Evolutionary conservation across 768 basidiomycete genomes (phyloP).

Genomic region (Mycena rosella): DNA sequence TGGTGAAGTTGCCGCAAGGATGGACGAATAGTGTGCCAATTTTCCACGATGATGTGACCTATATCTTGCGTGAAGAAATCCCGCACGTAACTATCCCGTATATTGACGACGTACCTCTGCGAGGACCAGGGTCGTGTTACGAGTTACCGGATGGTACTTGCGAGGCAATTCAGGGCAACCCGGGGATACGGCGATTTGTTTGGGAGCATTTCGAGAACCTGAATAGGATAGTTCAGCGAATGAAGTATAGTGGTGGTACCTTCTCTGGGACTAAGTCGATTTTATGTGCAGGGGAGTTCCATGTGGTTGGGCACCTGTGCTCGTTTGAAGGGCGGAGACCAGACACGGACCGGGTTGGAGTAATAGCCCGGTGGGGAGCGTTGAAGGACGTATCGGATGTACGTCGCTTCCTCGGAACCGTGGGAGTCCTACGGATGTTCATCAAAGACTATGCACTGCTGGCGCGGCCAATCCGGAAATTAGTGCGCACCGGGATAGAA

Average conservation of each 20-base stretch:
- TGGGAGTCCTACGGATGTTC: too few species aligned
- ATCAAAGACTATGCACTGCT: conserved; percentile 17
- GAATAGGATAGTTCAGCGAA: conserved; percentile 6
- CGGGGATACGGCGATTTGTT: conserved; percentile 35
- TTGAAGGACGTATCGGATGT: too few species aligned
- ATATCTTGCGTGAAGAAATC: too few species aligned
- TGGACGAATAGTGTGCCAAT: conserved; percentile 48
- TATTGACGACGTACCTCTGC: too few species aligned
- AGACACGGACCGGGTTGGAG: too few species aligned
- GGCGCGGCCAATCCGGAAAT: conserved; percentile 9
- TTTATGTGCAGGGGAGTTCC: too few species aligned
- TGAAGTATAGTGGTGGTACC: conserved; percentile 8
- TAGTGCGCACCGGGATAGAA: neutral
- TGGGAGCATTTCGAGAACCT: conserved; percentile 32
- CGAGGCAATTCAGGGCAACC: conserved; percentile 32
- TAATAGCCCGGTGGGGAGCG: too few species aligned
- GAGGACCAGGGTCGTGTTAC: conserved; percentile 31
- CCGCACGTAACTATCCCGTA: too few species aligned
- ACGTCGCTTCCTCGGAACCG: too few species aligned
- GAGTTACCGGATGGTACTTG: conserved; percentile 31
- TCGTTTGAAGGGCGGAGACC: too few species aligned
- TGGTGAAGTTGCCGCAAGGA: conserved; percentile 44
- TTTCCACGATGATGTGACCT: conserved; percentile 38
- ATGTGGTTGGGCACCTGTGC: too few species aligned
- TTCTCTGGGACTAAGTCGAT: too few species aligned